These are phyloP conservation scores for Boletus sp. DNA, from an alignment of 768 basidiomycete species.

Conservation along the genomic window DNA sequence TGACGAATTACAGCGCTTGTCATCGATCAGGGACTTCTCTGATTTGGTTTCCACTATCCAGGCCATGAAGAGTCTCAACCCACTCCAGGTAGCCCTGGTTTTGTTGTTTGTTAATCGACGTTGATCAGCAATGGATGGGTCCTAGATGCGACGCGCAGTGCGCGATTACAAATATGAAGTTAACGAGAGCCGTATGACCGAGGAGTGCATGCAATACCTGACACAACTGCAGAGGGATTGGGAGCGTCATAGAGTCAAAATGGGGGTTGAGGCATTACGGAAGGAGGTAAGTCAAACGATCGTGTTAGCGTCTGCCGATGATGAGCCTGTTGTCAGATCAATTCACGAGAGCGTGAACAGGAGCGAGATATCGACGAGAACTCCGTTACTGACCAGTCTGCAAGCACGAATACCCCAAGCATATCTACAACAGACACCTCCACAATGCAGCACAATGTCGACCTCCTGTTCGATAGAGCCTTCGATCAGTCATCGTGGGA, in stretches of 20 bases:
- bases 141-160: conserved; percentile 87
- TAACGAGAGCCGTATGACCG: conserved; percentile 86
- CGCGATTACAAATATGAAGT: conserved; percentile 94
- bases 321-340: conserved; percentile 44
- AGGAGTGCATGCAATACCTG: conserved; percentile 93
- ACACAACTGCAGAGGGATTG: conserved; percentile 96
- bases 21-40: conserved; percentile 84
- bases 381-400: conserved; percentile 40
- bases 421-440: conserved; percentile 35
- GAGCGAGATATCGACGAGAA: conserved; percentile 29
- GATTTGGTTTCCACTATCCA: conserved; percentile 89
- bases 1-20: conserved; percentile 56
- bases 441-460: conserved; percentile 56
- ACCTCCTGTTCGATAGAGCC: conserved; percentile 72
- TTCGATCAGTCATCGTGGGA: conserved; percentile 71
- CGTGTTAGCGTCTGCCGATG: background rate
- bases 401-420: conserved; percentile 29
- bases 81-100: conserved; percentile 63
- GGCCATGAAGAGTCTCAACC: conserved; percentile 81
- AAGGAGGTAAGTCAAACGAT: conserved; percentile 56
- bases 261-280: conserved; percentile 80
- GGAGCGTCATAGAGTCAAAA: conserved; percentile 86
- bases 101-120: background rate
- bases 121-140: background rate
- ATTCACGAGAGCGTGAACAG: conserved; percentile 62